Evolutionary conservation across 176 grass and related monocot species (phyloP).

Genomic region (Coix lacrymajobi): DNA sequence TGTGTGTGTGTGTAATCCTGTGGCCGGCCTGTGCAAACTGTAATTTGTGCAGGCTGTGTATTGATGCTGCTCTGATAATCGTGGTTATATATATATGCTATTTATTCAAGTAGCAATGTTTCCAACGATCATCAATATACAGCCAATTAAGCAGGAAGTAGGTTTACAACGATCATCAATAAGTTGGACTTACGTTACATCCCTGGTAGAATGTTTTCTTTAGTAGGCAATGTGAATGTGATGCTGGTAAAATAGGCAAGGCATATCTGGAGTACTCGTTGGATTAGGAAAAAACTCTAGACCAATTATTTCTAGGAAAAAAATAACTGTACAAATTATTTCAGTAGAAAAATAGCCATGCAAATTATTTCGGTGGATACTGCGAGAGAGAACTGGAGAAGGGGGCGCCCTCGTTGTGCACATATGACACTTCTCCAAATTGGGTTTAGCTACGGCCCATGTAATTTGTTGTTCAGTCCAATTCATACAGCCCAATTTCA

Average conservation of each 20-base stretch:
- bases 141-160: too few relatives aligned
- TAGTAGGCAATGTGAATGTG: background rate
- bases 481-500: background rate
- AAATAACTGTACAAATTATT: background rate
- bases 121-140: too few relatives aligned
- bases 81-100: constrained; percentile 35
- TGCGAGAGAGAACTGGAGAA: background rate
- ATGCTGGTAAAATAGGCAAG: background rate
- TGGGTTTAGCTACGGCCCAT: background rate
- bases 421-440: background rate
- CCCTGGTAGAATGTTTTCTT: background rate
- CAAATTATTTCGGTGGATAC: background rate
- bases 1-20: constrained; percentile 11
- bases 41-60: constrained; percentile 3
- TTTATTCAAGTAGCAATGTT: background rate
- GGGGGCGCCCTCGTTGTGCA: background rate
- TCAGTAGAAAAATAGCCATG: background rate
- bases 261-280: too few relatives aligned
- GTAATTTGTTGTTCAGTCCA: background rate
- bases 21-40: constrained; percentile 16
- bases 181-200: background rate
- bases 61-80: constrained; percentile 14
- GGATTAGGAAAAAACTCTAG: too few relatives aligned
- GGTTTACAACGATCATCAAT: too few relatives aligned
- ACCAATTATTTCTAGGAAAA: background rate